Percentiles rank a stretch among this genome's conserved stretches.
Conservation (phyloP, 345 rosid species). For the Eucalyptus sp. region DNA sequence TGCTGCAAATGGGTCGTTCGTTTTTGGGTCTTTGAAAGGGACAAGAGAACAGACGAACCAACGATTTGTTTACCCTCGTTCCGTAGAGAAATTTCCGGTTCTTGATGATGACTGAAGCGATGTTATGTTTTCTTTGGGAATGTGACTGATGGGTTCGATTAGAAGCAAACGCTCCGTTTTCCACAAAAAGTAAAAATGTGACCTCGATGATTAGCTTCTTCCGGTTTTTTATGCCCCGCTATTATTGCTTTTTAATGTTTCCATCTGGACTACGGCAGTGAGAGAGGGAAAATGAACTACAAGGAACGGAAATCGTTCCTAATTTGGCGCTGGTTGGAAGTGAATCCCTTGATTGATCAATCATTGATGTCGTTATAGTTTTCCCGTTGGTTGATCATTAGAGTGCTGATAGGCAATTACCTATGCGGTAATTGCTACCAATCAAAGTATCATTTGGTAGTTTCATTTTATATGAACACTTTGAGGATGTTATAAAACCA, state of each 20-base stretch:
- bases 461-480: background rate
- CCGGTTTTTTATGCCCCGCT: background rate
- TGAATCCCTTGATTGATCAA: background rate
- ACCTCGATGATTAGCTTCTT: background rate
- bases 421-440: background rate
- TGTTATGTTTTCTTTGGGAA: background rate
- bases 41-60: background rate
- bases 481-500: background rate
- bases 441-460: background rate
- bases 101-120: background rate
- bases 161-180: background rate
- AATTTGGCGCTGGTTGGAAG: background rate
- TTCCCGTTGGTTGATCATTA: background rate
- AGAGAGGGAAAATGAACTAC: background rate
- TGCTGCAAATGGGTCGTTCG: background rate
- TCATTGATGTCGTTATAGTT: background rate
- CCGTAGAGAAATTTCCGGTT: background rate
- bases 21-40: background rate
- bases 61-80: background rate
- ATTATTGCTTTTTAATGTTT: background rate
- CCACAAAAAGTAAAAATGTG: background rate
- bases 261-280: background rate
- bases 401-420: background rate
- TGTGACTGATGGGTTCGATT: background rate
- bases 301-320: background rate